Evolutionary conservation across 2,329 filamentous ascomycete genomes (phyloP).

Genomic region (Talaromyces sp.): DNA sequence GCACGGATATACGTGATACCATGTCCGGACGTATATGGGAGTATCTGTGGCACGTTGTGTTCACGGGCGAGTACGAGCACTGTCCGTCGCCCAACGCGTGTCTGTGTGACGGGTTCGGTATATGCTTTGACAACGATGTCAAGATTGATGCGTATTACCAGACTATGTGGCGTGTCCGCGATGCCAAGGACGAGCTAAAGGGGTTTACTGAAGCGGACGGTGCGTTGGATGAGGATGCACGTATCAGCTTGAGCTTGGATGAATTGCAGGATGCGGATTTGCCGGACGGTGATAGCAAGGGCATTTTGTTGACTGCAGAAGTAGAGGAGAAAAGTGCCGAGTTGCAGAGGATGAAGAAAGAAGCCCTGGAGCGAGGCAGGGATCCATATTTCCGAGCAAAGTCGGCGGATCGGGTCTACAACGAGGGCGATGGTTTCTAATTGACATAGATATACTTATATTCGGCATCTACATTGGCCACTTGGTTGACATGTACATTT

Average conservation of each 20-base stretch:
- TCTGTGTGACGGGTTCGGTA: slow-evolving; percentile 59
- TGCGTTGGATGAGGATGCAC: slow-evolving; percentile 6
- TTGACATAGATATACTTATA: background rate
- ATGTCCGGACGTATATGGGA: slow-evolving; percentile 57
- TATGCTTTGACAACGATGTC: slow-evolving; percentile 52
- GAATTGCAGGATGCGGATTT: slow-evolving; percentile 1
- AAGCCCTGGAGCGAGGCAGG: slow-evolving; percentile 4
- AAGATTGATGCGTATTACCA: slow-evolving; percentile 46
- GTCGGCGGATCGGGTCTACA: background rate
- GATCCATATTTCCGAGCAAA: slow-evolving; percentile 2
- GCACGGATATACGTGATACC: slow-evolving; percentile 50
- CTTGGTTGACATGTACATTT: background rate
- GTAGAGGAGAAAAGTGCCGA: slow-evolving; percentile 8
- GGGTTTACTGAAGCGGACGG: slow-evolving; percentile 32
- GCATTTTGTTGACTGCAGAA: slow-evolving; percentile 2
- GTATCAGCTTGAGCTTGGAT: slow-evolving; percentile 6
- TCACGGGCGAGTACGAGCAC: slow-evolving; percentile 43
- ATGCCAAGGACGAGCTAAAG: slow-evolving; percentile 31
- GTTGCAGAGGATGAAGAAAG: slow-evolving; percentile 2
- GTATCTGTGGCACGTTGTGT: slow-evolving; percentile 60
- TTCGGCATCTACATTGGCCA: background rate
- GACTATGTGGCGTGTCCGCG: slow-evolving; percentile 36
- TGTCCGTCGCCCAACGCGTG: slow-evolving; percentile 50
- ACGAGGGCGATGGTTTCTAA: background rate
- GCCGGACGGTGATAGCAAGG: background rate